These are phyloP conservation scores for Curvularia lunata DNA, from an alignment of 2,329 filamentous ascomycete species.

Conservation along the genomic window DNA sequence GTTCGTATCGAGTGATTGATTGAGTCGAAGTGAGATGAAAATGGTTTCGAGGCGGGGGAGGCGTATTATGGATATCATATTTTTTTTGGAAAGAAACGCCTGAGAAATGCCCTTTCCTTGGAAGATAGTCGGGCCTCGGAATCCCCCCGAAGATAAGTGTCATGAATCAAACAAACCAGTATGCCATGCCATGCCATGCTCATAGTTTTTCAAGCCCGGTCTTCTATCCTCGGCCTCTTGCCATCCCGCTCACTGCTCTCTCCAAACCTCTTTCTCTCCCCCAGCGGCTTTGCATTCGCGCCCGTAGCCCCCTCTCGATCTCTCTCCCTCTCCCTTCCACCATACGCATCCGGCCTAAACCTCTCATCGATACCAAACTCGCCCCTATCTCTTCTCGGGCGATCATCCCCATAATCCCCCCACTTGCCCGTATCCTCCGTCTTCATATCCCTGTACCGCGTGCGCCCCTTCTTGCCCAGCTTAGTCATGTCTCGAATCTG, in stretches of 20 bases:
- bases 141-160: background rate
- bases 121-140: background rate
- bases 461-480: conserved; percentile 88
- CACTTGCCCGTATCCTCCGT: conserved; percentile 90
- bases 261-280: conserved; percentile 62
- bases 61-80: conserved; percentile 6
- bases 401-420: conserved; percentile 67
- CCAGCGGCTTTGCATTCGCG: conserved; percentile 74
- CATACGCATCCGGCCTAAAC: conserved; percentile 68
- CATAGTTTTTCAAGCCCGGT: conserved; percentile 22
- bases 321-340: conserved; percentile 36
- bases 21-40: background rate
- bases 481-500: conserved; percentile 94
- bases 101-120: conserved; percentile 6
- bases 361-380: conserved; percentile 65
- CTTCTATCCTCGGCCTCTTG: conserved; percentile 54
- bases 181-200: background rate
- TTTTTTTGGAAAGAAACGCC: conserved; percentile 6
- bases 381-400: conserved; percentile 50
- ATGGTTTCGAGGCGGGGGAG: background rate
- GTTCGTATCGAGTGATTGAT: conserved; percentile 21
- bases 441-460: conserved; percentile 86
- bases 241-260: conserved; percentile 50
- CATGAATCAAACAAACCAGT: background rate
- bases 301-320: conserved; percentile 62